Base-by-base conservation (phyloP, 352 stramenopile species). In the Phytophthora fragariae region DNA sequence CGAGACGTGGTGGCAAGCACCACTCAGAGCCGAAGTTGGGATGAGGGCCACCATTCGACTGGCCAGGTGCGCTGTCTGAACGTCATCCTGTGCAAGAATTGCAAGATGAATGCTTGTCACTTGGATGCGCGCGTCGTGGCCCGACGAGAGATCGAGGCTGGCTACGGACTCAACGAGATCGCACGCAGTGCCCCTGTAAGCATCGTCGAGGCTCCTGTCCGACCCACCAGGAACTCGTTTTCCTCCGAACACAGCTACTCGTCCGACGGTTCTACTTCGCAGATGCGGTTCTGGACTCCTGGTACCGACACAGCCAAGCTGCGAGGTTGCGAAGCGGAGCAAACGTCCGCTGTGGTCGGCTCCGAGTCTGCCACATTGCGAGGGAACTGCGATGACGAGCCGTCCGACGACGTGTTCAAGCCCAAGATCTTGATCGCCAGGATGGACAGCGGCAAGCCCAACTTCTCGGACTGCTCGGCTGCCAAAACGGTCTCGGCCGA, bases 31-130 rank as follows among this genome's bases (percentile, higher is more conserved):
- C 65, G 24, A 19, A 79, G 66, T 61, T 72, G 62, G 57, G 67
- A 55, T 52, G 82, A 72, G 49, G 59, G 50, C 3, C 59, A 73
- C 1, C 27, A 72, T 49, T 11, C 49, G 7, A 54, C 19, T 33
- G 46, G 50, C 9, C 73, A 73, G 37, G 55, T 84, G 39, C 71
- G 58, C 0, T 70, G 75, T 27, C 61, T 73, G 7, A 50, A 65
- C 3, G 83, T 79, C 60, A 53, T 80, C 6, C 77, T 93, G 9
- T 93, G 86, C 62, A 90, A 89, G 63, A 81, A 73, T 15, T 93
- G 84, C 57, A 76, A 91, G 29, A 66, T 73, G 62, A 75, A 63
- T 5, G 71, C 59, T 1, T 52, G 50, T 4, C 58, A 65, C 35
- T 52, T 79, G 65, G 77, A 83, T 49, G 77, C 77, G 8, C 64